These are phyloP conservation scores for Letharia lupina DNA, from an alignment of 495 filamentous ascomycete species.

Conservation along the genomic window DNA sequence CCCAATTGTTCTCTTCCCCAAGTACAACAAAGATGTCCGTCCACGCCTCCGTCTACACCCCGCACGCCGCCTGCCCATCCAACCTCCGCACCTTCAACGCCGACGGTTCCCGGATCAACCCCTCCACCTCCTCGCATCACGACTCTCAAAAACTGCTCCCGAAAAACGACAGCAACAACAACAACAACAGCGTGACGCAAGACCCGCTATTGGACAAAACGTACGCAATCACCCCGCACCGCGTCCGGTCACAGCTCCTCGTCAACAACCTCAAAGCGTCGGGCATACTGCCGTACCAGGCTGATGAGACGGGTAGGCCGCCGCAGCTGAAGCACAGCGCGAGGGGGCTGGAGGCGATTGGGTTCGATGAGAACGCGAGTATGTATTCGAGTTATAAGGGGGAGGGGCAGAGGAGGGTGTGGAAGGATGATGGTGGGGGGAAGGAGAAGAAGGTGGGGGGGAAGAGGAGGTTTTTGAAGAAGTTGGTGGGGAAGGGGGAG, in stretches of 20 bases:
- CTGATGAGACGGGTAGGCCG: not conserved
- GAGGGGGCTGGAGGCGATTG: slow-evolving; percentile 18
- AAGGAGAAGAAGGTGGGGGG: slow-evolving; percentile 32
- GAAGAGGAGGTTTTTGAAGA: slow-evolving; percentile 43
- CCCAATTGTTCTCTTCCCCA: not conserved
- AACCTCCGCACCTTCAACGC: not conserved
- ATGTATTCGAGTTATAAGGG: slow-evolving; percentile 13
- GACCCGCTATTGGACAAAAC: not conserved
- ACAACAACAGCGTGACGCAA: not conserved
- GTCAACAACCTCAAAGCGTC: slow-evolving; percentile 2
- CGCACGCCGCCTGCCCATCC: not conserved
- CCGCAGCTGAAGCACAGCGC: slow-evolving; percentile 12
- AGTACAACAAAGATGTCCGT: not conserved
- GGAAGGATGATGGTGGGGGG: slow-evolving; percentile 25
- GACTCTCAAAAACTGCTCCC: not conserved
- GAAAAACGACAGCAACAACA: no score
- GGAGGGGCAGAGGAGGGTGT: slow-evolving; percentile 1
- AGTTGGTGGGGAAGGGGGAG: slow-evolving; percentile 45
- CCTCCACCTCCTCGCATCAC: not conserved
- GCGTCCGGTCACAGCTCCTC: not conserved
- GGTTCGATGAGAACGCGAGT: slow-evolving; percentile 7
- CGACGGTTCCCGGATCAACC: not conserved
- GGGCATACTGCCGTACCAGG: not conserved
- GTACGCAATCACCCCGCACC: not conserved
- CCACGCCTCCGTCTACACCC: not conserved